These are phyloP conservation scores for Flaveria ramosissima DNA, from an alignment of 129 eudicot genomes.

Conservation along the genomic window DNA sequence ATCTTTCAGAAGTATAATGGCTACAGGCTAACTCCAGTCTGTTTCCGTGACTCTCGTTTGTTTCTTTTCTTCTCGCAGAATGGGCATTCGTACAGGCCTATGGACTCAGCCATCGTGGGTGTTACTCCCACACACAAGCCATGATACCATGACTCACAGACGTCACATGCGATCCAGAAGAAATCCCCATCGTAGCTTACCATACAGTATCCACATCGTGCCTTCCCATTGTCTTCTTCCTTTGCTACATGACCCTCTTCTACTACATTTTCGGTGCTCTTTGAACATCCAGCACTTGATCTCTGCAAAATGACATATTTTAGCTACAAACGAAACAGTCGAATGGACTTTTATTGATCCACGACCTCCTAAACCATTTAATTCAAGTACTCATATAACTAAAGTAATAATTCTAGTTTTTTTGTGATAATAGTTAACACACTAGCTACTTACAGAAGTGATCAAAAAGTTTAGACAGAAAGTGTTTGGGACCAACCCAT, in stretches of 20 bases:
- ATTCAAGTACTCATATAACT: neutral
- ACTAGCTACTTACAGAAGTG: neutral
- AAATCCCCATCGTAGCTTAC: constrained; percentile 68
- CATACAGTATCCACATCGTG: constrained; percentile 79
- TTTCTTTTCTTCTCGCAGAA: constrained; percentile 35
- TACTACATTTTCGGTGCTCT: constrained; percentile 53
- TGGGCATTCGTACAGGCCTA: constrained; percentile 87
- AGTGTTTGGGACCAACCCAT: neutral
- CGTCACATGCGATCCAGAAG: constrained; percentile 90
- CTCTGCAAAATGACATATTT: constrained; percentile 49
- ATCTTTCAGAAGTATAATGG: neutral
- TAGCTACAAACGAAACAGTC: neutral
- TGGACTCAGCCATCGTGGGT: constrained; percentile 81
- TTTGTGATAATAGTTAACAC: neutral
- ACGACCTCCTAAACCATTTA: neutral
- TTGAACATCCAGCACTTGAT: constrained; percentile 67
- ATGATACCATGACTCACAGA: constrained; percentile 84
- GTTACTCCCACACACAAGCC: constrained; percentile 94
- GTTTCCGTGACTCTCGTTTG: neutral
- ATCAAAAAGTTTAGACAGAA: neutral
- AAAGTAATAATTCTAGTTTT: neutral
- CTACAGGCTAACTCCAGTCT: neutral
- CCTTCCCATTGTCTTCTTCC: constrained; percentile 72
- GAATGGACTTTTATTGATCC: neutral
- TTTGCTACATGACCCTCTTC: constrained; percentile 69